Base-by-base conservation (phyloP, 73 alveolate species). In the Blepharisma japonicum region DNA sequence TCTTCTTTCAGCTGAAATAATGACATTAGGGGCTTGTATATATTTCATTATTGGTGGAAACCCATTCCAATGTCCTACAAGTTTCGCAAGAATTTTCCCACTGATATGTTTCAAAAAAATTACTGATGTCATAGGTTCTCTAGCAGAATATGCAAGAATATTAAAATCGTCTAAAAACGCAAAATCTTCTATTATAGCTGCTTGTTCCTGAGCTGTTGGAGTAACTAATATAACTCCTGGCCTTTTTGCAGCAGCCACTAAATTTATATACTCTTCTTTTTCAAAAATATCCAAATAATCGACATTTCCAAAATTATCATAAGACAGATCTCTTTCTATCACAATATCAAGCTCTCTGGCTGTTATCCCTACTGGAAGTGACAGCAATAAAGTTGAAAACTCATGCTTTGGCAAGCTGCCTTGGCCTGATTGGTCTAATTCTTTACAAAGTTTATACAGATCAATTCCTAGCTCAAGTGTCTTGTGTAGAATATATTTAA, bases 281-380 rank as follows among this genome's bases (percentile, higher is more conserved):
- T 85, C 84, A 6, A 85, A 68, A 25, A 85, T 80, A 5, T 77
- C 86, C 5, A 78, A 56, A 53, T 85, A 85, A 80, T 85, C 92
- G 2, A 85, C 92, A 39, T 81, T 72, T 7, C 89, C 83, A 39
- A 81, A 66, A 68, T 79, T 78, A 46, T 85, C 86, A 45, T n/a
- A 80, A 42, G 51, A n/a, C 5, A 84, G 53, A 50, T 84, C 91
- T 45, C 68, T 55, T 38, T 84, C 91, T 55, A 79, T 80, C 2
- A 84, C 68, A 7, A 71, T 83, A 6, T 84, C 79, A 21, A 84
- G 32, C 53, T 84, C 88, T 6, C 18, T 38, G 5, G 20, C 7
- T 0, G 48, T 51, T 14, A 84, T 71, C 0, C 91, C 91, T 6
- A 84, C 39, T 0, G 91, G 91, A 39, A 84, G 48, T 0, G 51